Percentiles rank a stretch among this genome's conserved stretches.
These are phyloP conservation scores for Zymoseptoria pseudotritici DNA, from an alignment of 2,329 filamentous ascomycete species.

Conservation along the genomic window DNA sequence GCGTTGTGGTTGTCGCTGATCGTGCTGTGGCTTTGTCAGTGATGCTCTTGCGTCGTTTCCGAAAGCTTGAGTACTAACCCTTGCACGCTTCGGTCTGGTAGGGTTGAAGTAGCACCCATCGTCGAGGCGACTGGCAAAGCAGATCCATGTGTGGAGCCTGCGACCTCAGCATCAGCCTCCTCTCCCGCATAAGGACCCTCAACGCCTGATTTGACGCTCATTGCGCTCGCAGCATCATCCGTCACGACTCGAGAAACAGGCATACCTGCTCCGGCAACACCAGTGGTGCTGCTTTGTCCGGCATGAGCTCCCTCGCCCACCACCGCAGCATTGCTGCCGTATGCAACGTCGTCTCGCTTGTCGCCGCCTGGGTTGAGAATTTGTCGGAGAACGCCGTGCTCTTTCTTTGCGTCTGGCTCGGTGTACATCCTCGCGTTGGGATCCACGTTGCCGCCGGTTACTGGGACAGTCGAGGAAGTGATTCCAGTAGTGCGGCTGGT, in stretches of 20 bases:
- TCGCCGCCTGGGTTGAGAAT: slow-evolving; percentile 20
- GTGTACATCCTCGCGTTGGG: slow-evolving; percentile 9
- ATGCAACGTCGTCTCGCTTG: slow-evolving; percentile 18
- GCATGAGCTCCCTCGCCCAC: not conserved
- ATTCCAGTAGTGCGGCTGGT: slow-evolving; percentile 6
- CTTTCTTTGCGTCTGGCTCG: slow-evolving; percentile 6
- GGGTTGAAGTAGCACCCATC: not conserved
- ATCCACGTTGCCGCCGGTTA: not conserved
- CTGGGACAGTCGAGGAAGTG: not conserved
- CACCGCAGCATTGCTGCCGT: slow-evolving; percentile 14
- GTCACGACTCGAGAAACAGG: not conserved
- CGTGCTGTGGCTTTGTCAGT: not conserved
- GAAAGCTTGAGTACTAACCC: not conserved
- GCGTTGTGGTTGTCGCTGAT: not conserved
- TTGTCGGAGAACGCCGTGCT: slow-evolving; percentile 15
- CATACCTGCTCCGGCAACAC: slow-evolving; percentile 4
- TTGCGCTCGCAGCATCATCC: not conserved
- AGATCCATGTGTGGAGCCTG: not conserved
- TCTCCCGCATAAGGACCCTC: slow-evolving; percentile 3
- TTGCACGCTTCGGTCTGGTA: not conserved
- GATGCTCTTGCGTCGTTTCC: not conserved
- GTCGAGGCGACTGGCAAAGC: not conserved
- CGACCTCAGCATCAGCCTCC: not conserved
- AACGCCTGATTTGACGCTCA: slow-evolving; percentile 4
- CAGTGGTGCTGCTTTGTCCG: not conserved